phyloP scores from a whole-genome alignment of 202 grass and related monocot genomes.

The Zizania palustris region DNA sequence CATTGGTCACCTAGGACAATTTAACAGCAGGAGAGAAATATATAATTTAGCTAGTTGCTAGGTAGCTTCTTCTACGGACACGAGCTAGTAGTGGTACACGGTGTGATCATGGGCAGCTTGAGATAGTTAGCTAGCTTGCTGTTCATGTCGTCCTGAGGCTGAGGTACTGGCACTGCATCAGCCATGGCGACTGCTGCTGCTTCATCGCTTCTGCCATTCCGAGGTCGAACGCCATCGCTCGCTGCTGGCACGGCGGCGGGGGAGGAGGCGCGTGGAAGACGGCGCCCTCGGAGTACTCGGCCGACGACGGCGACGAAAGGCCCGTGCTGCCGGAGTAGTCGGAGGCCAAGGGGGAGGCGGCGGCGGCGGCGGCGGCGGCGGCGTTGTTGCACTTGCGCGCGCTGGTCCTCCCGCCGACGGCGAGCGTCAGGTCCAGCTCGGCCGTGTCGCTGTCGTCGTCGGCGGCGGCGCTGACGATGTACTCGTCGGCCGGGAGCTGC shows the following conservation, averaged over 20 bases:
- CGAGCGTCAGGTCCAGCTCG: slow-evolving; percentile 65
- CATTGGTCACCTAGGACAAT: slow-evolving; percentile 29
- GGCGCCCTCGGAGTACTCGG: slow-evolving; percentile 51
- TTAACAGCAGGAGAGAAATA: slow-evolving; percentile 6
- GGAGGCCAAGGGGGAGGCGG: slow-evolving; percentile 42
- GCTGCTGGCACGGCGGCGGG: slow-evolving; percentile 44
- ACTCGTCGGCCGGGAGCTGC: slow-evolving; percentile 79
- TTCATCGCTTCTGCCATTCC: slow-evolving; percentile 49
- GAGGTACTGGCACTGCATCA: slow-evolving; percentile 70
- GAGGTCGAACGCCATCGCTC: slow-evolving; percentile 53
- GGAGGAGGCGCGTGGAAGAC: slow-evolving; percentile 20
- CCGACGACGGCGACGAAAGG: slow-evolving; percentile 60
- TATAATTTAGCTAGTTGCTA: neutral
- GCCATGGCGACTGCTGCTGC: slow-evolving; percentile 80
- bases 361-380: neutral
- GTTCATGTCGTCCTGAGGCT: slow-evolving; percentile 84
- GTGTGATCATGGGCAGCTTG: neutral
- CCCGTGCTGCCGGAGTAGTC: slow-evolving; percentile 63
- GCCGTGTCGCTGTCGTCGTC: neutral
- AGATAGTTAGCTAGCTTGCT: neutral
- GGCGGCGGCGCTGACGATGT: slow-evolving; percentile 55
- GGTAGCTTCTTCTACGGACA: slow-evolving; percentile 33
- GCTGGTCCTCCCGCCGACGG: no score
- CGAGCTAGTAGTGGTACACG: slow-evolving; percentile 14
- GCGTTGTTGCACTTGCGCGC: slow-evolving; percentile 36